phyloP scores from a whole-genome alignment of 2,329 filamentous ascomycete genomes.

The Ophiostoma sp. region DNA sequence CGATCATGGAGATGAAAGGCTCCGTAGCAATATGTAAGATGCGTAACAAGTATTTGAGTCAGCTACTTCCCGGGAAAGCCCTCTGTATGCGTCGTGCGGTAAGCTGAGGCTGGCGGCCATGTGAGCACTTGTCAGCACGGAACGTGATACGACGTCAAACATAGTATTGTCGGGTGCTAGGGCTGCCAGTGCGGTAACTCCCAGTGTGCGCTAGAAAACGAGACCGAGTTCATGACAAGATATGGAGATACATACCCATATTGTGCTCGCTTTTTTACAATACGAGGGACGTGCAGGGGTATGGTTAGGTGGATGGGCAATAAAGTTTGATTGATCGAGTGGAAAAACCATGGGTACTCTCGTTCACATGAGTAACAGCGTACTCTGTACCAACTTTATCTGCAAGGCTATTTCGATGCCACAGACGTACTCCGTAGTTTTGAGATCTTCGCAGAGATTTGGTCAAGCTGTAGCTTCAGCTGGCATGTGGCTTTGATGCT shows the following conservation, averaged over 20 bases:
- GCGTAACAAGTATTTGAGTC: too few relatives aligned
- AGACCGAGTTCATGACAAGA: too few relatives aligned
- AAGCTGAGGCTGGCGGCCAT: neutral
- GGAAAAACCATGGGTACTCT: neutral
- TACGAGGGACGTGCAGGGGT: conserved; percentile 4
- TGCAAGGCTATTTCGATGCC: neutral
- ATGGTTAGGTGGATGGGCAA: neutral
- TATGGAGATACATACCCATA: too few relatives aligned
- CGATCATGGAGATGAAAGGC: neutral
- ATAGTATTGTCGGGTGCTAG: neutral
- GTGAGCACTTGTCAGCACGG: neutral
- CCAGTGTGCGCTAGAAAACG: too few relatives aligned
- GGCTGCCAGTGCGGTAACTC: neutral
- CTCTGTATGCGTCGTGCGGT: too few relatives aligned
- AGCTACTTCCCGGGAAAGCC: too few relatives aligned
- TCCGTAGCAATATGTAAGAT: too few relatives aligned
- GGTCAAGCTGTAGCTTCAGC: too few relatives aligned
- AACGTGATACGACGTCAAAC: neutral
- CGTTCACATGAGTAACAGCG: neutral
- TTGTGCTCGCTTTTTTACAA: neutral
- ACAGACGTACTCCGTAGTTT: neutral
- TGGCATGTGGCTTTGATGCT: too few relatives aligned
- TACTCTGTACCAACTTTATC: neutral
- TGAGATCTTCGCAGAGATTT: too few relatives aligned
- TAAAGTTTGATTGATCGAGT: conserved; percentile 1